Evolutionary conservation across 164 flowering plant species (phyloP).

Genomic region (Stephania cephalantha): DNA sequence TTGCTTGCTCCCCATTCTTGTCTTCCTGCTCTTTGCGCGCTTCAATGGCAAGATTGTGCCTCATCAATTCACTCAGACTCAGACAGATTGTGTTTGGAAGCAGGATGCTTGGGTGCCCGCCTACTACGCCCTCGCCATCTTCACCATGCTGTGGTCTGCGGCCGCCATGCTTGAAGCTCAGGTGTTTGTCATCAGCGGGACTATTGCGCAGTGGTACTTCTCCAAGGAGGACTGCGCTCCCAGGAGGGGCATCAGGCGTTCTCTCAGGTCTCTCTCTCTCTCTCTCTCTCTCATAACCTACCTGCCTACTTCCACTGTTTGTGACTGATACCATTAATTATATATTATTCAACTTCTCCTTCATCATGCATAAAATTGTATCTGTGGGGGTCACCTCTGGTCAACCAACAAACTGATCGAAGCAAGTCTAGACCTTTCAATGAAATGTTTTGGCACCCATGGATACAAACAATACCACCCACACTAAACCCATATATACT

Average conservation of each 20-base stretch:
- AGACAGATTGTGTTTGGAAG: constrained; percentile 50
- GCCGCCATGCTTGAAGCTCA: constrained; percentile 66
- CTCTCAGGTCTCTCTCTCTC: constrained; percentile 50
- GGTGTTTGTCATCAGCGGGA: constrained; percentile 73
- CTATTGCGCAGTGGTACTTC: constrained; percentile 92
- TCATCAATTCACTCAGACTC: background rate
- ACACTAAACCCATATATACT: too few species aligned
- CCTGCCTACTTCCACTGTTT: too few species aligned
- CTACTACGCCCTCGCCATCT: constrained; percentile 70
- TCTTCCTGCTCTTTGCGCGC: constrained; percentile 73
- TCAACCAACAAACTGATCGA: too few species aligned
- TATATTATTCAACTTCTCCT: too few species aligned
- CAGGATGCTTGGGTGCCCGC: constrained; percentile 94
- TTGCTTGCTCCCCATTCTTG: constrained; percentile 72
- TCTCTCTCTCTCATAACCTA: background rate
- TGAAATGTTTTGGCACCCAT: too few species aligned
- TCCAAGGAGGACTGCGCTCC: constrained; percentile 54
- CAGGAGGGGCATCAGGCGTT: constrained; percentile 54
- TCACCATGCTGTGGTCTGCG: constrained; percentile 87
- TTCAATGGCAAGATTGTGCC: constrained; percentile 72
- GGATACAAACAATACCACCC: too few species aligned
- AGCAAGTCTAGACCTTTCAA: too few species aligned
- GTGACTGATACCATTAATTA: too few species aligned
- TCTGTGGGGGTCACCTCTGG: too few species aligned
- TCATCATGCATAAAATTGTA: too few species aligned